Conservation (phyloP, 768 basidiomycete genomes). For the Gelatoporia subvermispora region DNA sequence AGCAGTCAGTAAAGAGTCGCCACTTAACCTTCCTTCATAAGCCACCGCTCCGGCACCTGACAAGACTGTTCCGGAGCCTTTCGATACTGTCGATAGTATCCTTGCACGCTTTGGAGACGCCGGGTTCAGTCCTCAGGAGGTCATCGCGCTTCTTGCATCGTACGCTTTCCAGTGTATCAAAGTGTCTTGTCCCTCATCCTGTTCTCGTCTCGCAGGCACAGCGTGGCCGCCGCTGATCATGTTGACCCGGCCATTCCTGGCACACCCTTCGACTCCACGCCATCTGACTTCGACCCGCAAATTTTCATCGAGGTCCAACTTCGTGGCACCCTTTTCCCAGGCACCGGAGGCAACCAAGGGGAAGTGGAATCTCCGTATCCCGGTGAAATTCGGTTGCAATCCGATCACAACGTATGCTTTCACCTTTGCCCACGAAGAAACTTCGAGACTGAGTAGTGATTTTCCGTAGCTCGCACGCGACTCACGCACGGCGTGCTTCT, state of each 20-base stretch:
- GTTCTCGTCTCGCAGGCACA: slow-evolving; percentile 11
- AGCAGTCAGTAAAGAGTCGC: too few species aligned
- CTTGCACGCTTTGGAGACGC: slow-evolving; percentile 21
- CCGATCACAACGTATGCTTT: slow-evolving; percentile 13
- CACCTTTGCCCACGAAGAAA: not conserved
- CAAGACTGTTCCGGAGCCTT: slow-evolving; percentile 10
- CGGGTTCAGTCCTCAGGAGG: slow-evolving; percentile 18
- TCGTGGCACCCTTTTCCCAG: slow-evolving; percentile 21
- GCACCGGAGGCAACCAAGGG: slow-evolving; percentile 18
- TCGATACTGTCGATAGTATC: slow-evolving; percentile 20
- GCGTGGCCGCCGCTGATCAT: slow-evolving; percentile 21
- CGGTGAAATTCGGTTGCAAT: slow-evolving; percentile 26
- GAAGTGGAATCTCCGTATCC: slow-evolving; percentile 22
- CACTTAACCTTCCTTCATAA: not conserved
- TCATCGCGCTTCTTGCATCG: slow-evolving; percentile 19
- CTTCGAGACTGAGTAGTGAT: not conserved
- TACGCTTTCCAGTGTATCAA: not conserved
- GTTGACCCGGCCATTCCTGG: slow-evolving; percentile 17
- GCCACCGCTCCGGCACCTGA: slow-evolving; percentile 5
- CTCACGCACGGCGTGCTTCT: slow-evolving; percentile 24
- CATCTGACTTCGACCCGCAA: slow-evolving; percentile 15
- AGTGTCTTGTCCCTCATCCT: not conserved
- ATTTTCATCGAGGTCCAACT: slow-evolving; percentile 20
- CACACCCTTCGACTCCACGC: slow-evolving; percentile 18
- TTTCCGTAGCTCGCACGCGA: slow-evolving; percentile 20